Percentiles rank a stretch among this genome's conserved stretches.
phyloP scores from a whole-genome alignment of 2,329 filamentous ascomycete genomes.

The Didymella pomorum region DNA sequence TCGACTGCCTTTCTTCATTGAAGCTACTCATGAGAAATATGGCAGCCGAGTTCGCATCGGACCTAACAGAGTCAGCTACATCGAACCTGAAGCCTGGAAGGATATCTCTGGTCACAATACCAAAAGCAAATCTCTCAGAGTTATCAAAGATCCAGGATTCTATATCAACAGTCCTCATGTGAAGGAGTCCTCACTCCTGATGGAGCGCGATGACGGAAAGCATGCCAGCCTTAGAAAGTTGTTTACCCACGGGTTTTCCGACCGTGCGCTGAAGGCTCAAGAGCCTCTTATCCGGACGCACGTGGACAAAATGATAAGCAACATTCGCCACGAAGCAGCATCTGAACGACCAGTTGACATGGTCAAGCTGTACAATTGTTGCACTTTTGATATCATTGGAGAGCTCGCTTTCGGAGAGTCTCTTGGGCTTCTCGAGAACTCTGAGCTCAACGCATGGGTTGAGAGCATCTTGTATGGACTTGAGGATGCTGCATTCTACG shows the following conservation, averaged over 20 bases:
- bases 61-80: conserved; percentile 1
- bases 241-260: conserved; percentile 48
- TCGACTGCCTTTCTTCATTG: not conserved
- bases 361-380: conserved; percentile 31
- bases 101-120: conserved; percentile 1
- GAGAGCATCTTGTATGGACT: not conserved
- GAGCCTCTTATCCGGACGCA: conserved; percentile 45
- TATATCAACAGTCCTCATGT: too few species aligned
- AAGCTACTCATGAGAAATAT: not conserved
- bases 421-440: conserved; percentile 40
- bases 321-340: too few species aligned
- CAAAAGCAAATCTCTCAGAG: not conserved
- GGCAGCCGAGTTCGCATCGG: not conserved
- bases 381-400: conserved; percentile 54
- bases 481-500: too few species aligned
- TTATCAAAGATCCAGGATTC: too few species aligned
- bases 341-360: too few species aligned
- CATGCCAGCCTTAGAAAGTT: conserved; percentile 9
- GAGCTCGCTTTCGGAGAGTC: conserved; percentile 53
- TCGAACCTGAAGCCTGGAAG: not conserved
- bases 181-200: conserved; percentile 17
- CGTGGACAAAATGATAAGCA: conserved; percentile 45
- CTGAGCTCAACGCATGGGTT: not conserved
- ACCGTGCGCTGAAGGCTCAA: conserved; percentile 43
- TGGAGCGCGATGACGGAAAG: conserved; percentile 26